Conservation (phyloP, 1,284 basidiomycete genomes). For the Marasmius oreades region DNA sequence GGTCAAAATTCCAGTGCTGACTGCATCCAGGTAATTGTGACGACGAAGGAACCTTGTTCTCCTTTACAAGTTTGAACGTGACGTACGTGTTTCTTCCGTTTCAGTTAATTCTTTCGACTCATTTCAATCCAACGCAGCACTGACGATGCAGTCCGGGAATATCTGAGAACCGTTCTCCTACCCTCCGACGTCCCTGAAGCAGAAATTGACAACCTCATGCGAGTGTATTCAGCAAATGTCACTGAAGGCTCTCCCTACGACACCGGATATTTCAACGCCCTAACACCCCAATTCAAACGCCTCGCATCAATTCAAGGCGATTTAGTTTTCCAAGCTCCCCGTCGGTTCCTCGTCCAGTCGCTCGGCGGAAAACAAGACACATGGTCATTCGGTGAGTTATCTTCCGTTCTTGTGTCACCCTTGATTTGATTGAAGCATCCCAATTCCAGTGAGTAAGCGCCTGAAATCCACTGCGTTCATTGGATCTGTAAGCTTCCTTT, state of each 20-base stretch:
- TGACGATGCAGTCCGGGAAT: constrained; percentile 31
- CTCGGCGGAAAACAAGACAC: constrained; percentile 38
- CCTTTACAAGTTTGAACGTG: constrained; percentile 38
- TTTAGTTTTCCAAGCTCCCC: constrained; percentile 48
- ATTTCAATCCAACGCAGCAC: constrained; percentile 26
- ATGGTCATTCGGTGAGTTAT: constrained; percentile 45
- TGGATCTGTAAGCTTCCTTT: constrained; percentile 36
- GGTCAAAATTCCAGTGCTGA: not conserved
- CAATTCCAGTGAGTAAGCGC: constrained; percentile 39
- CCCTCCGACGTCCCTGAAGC: constrained; percentile 22
- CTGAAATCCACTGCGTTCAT: constrained; percentile 37
- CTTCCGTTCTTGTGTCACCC: not conserved
- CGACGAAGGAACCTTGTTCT: constrained; percentile 52
- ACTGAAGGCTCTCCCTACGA: constrained; percentile 48
- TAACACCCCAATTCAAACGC: constrained; percentile 52
- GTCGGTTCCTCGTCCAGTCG: constrained; percentile 45
- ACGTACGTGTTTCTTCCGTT: constrained; percentile 27
- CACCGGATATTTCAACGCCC: constrained; percentile 39
- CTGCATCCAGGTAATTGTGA: constrained; percentile 36
- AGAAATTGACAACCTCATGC: constrained; percentile 30
- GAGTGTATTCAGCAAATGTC: constrained; percentile 40
- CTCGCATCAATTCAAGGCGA: constrained; percentile 51
- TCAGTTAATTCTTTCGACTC: not conserved
- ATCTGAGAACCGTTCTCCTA: constrained; percentile 31
- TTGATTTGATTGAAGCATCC: not conserved